Conservation (phyloP, 192 early-diverging fungal species). For the Funneliformis geosporum region DNA sequence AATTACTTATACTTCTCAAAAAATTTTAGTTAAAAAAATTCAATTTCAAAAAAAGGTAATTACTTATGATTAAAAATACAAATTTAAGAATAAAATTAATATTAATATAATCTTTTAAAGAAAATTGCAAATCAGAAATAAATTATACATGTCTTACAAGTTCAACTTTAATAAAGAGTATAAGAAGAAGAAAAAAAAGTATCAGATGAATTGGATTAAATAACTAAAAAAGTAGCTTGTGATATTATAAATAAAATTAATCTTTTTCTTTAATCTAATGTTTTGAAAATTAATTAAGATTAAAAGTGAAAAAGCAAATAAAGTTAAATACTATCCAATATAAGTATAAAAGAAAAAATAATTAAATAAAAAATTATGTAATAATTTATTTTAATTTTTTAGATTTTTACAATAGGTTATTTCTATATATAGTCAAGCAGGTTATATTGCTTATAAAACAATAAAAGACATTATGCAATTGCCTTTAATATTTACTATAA, state of each 20-base stretch:
- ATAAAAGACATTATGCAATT: no score
- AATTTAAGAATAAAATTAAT: no score
- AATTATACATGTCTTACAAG: background rate
- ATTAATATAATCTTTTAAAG: background rate
- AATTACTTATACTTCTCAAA: no score
- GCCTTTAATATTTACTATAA: no score
- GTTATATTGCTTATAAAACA: no score
- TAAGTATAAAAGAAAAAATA: background rate
- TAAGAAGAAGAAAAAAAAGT: background rate
- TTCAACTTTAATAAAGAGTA: background rate
- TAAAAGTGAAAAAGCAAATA: background rate
- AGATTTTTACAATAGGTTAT: background rate
- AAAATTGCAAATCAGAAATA: background rate
- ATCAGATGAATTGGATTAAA: background rate
- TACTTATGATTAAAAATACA: no score
- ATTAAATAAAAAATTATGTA: background rate
- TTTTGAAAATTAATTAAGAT: background rate
- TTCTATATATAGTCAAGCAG: no score
- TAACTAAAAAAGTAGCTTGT: background rate
- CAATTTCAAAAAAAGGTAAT: no score
- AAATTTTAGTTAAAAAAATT: no score
- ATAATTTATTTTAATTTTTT: background rate
- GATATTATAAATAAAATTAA: background rate
- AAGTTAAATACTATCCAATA: background rate
- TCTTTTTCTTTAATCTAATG: background rate